Evolutionary conservation across 2,329 filamentous ascomycete genomes (phyloP).

Genomic region (Magnaporthiopsis rhizophila): DNA sequence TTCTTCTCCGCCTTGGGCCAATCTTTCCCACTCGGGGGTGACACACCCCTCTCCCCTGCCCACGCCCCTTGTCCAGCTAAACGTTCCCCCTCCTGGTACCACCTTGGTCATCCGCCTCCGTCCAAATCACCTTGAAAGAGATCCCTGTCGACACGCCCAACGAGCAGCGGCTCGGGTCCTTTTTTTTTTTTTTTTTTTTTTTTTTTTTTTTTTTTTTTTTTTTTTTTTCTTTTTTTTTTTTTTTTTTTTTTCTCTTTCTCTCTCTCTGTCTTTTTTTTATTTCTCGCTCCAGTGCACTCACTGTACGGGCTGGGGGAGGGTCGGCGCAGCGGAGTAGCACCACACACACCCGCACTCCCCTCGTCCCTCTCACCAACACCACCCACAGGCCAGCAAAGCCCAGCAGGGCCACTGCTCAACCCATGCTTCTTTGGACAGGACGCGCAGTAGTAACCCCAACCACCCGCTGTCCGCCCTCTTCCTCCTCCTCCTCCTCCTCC

Average conservation of each 20-base stretch:
- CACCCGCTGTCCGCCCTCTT: not conserved
- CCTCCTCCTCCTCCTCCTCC: too few species aligned
- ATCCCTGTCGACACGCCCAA: not conserved
- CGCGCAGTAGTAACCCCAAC: not conserved
- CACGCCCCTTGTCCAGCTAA: constrained; percentile 3
- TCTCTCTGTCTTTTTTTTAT: too few species aligned
- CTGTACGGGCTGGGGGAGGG: not conserved
- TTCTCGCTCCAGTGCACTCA: too few species aligned
- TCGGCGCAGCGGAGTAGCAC: not conserved
- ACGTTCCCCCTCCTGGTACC: constrained; percentile 7
- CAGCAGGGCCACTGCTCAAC: not conserved
- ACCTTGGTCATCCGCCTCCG: constrained; percentile 7
- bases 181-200: too few species aligned
- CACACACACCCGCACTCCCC: not conserved
- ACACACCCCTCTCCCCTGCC: constrained; percentile 2
- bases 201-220: too few species aligned
- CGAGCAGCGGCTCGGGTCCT: not conserved
- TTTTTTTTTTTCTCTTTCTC: too few species aligned
- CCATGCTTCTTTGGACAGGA: not conserved
- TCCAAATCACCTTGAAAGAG: too few species aligned
- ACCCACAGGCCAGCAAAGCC: not conserved
- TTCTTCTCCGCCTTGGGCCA: not conserved
- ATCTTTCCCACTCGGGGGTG: not conserved
- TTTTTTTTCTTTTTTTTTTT: too few species aligned
- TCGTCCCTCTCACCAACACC: not conserved